Conservation (phyloP, 2,329 filamentous ascomycete species). For the Periconia sp. region DNA sequence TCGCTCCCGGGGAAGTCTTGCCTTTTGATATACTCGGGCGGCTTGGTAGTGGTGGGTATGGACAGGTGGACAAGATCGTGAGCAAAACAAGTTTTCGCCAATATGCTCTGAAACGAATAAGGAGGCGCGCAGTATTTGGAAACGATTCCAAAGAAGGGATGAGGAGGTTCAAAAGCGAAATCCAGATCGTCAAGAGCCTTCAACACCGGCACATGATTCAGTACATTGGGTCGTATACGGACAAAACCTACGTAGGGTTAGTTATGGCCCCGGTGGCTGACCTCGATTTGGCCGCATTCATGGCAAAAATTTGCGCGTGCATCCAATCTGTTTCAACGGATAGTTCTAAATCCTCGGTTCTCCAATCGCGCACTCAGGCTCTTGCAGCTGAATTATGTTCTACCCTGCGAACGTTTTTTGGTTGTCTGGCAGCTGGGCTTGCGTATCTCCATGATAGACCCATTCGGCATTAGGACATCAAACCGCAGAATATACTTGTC, state of each 20-base stretch:
- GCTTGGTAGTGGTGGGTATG: conserved; percentile 26
- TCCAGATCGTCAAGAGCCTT: conserved; percentile 29
- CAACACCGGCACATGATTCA: conserved; percentile 30
- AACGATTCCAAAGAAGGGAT: conserved; percentile 12
- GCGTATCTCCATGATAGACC: conserved; percentile 24
- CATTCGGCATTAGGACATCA: conserved; percentile 35
- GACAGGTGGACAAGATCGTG: conserved; percentile 26
- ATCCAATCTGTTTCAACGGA: too few species aligned
- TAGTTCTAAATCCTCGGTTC: too few species aligned
- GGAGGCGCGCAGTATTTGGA: conserved; percentile 15
- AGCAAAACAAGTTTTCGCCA: conserved; percentile 24
- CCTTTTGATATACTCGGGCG: conserved; percentile 19
- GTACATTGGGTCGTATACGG: conserved; percentile 34
- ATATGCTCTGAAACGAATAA: conserved; percentile 35
- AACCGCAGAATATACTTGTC: too few species aligned
- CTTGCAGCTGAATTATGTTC: too few species aligned
- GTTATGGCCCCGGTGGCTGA: conserved; percentile 30
- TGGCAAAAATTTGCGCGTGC: conserved; percentile 1
- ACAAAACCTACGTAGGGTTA: conserved; percentile 24
- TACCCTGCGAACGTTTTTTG: conserved; percentile 24
- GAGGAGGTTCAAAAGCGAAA: conserved; percentile 24
- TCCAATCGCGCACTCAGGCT: too few species aligned
- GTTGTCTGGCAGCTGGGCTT: conserved; percentile 26
- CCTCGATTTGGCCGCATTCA: conserved; percentile 15
- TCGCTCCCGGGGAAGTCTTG: conserved; percentile 15